Conservation (phyloP, 495 filamentous ascomycete species). For the Hypomontagnella submonticulosa region DNA sequence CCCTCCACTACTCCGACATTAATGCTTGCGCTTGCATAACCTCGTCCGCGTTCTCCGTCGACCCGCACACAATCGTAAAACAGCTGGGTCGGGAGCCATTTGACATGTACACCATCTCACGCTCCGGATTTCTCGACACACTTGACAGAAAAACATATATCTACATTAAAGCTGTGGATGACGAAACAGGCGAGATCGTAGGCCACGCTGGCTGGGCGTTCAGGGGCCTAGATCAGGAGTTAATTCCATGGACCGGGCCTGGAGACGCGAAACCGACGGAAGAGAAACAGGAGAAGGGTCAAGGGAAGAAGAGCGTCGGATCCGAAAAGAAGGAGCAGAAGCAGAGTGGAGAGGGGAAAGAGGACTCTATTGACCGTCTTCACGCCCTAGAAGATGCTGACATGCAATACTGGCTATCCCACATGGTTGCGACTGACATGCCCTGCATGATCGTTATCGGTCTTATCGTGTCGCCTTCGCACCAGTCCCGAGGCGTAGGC, state of each 20-base stretch:
- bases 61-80: slow-evolving; percentile 36
- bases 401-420: slow-evolving; percentile 39
- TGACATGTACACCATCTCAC: slow-evolving; percentile 29
- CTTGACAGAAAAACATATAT: slow-evolving; percentile 31
- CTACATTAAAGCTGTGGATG: slow-evolving; percentile 40
- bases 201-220: slow-evolving; percentile 41
- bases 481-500: slow-evolving; percentile 53
- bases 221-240: slow-evolving; percentile 18
- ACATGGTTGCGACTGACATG: slow-evolving; percentile 36
- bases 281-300: slow-evolving; percentile 2
- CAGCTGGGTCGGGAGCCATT: slow-evolving; percentile 27
- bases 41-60: slow-evolving; percentile 26
- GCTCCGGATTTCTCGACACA: slow-evolving; percentile 19
- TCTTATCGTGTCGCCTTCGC: slow-evolving; percentile 37
- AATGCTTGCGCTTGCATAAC: slow-evolving; percentile 20
- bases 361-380: slow-evolving; percentile 39
- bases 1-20: slow-evolving; percentile 31
- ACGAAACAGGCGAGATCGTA: slow-evolving; percentile 25
- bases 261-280: slow-evolving; percentile 9
- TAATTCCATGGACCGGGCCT: slow-evolving; percentile 24
- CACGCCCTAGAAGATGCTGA: slow-evolving; percentile 39
- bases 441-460: slow-evolving; percentile 43
- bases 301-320: not conserved
- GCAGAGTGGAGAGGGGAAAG: not conserved
- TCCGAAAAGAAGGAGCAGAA: slow-evolving; percentile 5